Evolutionary conservation across 2,329 filamentous ascomycete genomes (phyloP).

Genomic region (Exophiala viscosa): DNA sequence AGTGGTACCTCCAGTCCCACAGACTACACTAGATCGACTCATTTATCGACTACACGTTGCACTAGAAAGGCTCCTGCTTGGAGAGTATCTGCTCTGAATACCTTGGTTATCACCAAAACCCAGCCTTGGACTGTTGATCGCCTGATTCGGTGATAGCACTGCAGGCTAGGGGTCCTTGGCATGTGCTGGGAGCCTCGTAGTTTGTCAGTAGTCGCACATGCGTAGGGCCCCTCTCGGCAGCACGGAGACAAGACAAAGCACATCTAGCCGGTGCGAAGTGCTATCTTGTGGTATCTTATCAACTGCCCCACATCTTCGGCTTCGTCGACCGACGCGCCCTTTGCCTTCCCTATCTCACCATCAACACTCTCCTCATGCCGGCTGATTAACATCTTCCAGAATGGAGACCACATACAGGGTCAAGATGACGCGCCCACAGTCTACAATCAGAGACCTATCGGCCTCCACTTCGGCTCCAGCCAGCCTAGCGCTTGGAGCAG

Average conservation of each 20-base stretch:
- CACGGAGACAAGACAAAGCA: background rate
- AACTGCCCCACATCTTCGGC: background rate
- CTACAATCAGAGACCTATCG: background rate
- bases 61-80: too few relatives aligned
- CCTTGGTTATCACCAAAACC: too few relatives aligned
- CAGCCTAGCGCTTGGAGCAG: background rate
- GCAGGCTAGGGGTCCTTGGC: too few relatives aligned
- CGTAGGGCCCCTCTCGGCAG: too few relatives aligned
- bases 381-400: background rate
- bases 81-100: too few relatives aligned
- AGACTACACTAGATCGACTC: too few relatives aligned
- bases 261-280: background rate
- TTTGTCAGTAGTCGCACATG: too few relatives aligned
- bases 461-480: background rate
- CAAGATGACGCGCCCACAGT: background rate
- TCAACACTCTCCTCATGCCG: background rate
- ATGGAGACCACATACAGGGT: background rate
- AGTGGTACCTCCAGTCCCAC: too few relatives aligned
- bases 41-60: too few relatives aligned
- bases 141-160: too few relatives aligned
- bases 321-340: background rate
- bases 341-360: background rate
- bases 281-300: background rate
- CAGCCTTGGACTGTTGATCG: too few relatives aligned
- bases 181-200: too few relatives aligned